Conservation (phyloP, 2,329 filamentous ascomycete species). For the Neofusicoccum sp. region DNA sequence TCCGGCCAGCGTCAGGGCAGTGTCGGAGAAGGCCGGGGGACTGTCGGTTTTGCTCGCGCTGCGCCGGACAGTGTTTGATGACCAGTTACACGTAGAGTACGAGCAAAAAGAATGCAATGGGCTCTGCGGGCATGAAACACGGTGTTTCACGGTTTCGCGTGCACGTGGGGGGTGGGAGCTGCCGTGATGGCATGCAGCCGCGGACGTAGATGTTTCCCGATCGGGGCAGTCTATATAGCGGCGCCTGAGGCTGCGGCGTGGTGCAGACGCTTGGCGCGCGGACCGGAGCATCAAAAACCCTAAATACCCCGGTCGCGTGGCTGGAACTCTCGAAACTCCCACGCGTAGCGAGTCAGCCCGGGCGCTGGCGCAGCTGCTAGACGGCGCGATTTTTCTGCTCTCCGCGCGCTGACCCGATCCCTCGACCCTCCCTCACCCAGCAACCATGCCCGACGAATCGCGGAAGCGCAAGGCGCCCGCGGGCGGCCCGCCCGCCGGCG, state of each 20-base stretch:
- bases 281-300: constrained; percentile 19
- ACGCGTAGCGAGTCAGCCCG: not conserved
- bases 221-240: not conserved
- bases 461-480: constrained; percentile 24
- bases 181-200: not conserved
- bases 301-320: constrained; percentile 2
- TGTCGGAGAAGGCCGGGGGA: not conserved
- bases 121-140: constrained; percentile 9
- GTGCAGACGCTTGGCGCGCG: constrained; percentile 3
- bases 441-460: constrained; percentile 21
- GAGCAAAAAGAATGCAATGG: constrained; percentile 7
- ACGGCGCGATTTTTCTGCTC: constrained; percentile 5
- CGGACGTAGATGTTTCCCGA: not conserved
- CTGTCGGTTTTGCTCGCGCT: constrained; percentile 3
- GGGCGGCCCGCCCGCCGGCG: not conserved
- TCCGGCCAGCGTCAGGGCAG: not conserved
- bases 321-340: not conserved
- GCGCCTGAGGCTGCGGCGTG: not conserved
- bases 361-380: not conserved
- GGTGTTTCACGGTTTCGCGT: not conserved
- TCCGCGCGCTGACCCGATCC: not conserved
- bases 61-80: constrained; percentile 11
- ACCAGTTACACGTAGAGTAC: constrained; percentile 20
- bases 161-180: not conserved
- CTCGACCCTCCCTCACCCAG: not conserved